Conservation (phyloP, 352 stramenopile species). For the Globisporangium cylindrosporum region DNA sequence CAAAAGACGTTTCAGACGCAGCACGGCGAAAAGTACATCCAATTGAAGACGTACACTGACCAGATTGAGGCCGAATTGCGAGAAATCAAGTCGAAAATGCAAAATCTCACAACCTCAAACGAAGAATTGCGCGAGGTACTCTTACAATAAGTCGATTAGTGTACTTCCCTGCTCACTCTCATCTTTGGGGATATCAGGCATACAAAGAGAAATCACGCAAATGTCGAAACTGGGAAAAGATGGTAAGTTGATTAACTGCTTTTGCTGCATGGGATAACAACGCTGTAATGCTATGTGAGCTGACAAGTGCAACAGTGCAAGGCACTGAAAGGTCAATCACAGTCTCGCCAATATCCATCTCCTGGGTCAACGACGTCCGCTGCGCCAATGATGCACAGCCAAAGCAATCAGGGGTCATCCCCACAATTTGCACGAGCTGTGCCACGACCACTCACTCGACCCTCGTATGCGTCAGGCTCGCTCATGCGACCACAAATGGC, state of each 20-base stretch:
- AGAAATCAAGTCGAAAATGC: conserved; percentile 81
- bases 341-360: conserved; percentile 52
- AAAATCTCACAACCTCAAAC: conserved; percentile 65
- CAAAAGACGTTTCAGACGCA: conserved; percentile 79
- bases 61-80: conserved; percentile 78
- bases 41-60: conserved; percentile 85
- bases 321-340: conserved; percentile 54
- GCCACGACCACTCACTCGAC: conserved; percentile 34
- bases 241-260: conserved; percentile 35
- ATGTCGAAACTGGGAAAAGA: conserved; percentile 88
- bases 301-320: conserved; percentile 48
- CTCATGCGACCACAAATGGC: conserved; percentile 25
- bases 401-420: conserved; percentile 31
- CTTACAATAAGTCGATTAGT: background rate
- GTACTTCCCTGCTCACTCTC: background rate
- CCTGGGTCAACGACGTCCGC: conserved; percentile 51
- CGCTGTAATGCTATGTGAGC: background rate
- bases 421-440: conserved; percentile 47
- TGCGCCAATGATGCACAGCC: conserved; percentile 25
- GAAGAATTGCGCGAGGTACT: conserved; percentile 74
- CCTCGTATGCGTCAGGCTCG: conserved; percentile 21
- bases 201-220: conserved; percentile 87
- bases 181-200: conserved; percentile 30
- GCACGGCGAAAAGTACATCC: conserved; percentile 84
- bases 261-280: background rate